Evolutionary conservation across 1,139 yeast genomes (phyloP).

Genomic region (Scheffersomyces illinoinensis): DNA sequence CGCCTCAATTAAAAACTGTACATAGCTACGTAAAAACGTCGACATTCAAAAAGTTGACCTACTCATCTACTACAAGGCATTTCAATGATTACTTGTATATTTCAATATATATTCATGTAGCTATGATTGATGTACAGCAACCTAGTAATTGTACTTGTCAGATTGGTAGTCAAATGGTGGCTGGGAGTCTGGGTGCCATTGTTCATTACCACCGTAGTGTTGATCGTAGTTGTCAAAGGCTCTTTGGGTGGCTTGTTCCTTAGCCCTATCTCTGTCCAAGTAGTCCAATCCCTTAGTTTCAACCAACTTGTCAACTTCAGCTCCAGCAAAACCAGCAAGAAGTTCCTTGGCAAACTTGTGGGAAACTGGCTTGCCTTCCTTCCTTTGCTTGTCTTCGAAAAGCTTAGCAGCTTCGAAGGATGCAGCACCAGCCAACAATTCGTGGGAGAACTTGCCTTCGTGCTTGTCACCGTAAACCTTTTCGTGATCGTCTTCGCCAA

Average conservation of each 20-base stretch:
- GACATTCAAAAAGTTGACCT: no score
- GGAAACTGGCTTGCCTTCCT: conserved; percentile 33
- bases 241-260: conserved; percentile 23
- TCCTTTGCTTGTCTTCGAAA: conserved; percentile 34
- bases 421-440: conserved; percentile 36
- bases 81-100: background rate
- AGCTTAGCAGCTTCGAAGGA: conserved; percentile 34
- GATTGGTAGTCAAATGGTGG: conserved; percentile 30
- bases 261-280: conserved; percentile 29
- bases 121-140: background rate
- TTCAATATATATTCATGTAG: background rate
- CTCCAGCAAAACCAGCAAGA: conserved; percentile 33
- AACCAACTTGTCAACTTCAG: conserved; percentile 34
- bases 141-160: conserved; percentile 17
- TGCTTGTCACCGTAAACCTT: conserved; percentile 29
- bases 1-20: background rate
- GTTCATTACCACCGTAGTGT: conserved; percentile 28
- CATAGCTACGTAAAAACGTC: background rate
- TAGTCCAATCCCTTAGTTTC: conserved; percentile 37
- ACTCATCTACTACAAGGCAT: background rate
- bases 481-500: conserved; percentile 19
- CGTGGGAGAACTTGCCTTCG: conserved; percentile 34
- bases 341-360: conserved; percentile 33
- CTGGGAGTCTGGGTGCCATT: conserved; percentile 29
- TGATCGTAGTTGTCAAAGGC: conserved; percentile 25